phyloP scores from a whole-genome alignment of 371 early-diverging fungal genomes.

The Circinella minor region DNA sequence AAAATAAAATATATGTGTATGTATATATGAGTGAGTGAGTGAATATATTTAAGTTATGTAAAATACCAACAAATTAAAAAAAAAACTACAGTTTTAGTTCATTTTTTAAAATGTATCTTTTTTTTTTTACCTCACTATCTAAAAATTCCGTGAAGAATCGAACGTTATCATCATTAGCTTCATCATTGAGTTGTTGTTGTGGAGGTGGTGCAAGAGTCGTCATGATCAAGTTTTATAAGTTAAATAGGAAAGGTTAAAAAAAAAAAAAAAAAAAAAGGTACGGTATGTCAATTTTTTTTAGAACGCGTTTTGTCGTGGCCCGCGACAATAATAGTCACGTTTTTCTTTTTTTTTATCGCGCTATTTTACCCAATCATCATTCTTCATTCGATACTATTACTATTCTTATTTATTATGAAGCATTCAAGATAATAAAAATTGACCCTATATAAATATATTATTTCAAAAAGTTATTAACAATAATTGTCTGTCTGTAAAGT shows the following conservation, averaged over 20 bases:
- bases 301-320: no score
- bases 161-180: slow-evolving; percentile 27
- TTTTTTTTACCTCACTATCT: slow-evolving; percentile 28
- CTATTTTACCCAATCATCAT: no score
- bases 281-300: background rate
- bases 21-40: no score
- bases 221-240: background rate
- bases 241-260: background rate
- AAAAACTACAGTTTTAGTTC: background rate
- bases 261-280: slow-evolving; percentile 16
- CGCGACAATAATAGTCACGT: background rate
- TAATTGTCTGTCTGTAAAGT: no score
- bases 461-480: no score
- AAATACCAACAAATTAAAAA: no score
- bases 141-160: slow-evolving; percentile 35
- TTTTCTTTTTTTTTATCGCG: background rate
- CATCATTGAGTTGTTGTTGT: slow-evolving; percentile 24
- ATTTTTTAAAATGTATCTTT: background rate
- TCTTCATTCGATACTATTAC: no score
- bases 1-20: background rate
- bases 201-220: slow-evolving; percentile 2
- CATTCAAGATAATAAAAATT: no score
- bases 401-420: no score
- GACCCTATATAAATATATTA: no score
- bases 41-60: no score